A percentile compares a stretch with the other conserved stretches of the same genome.
Conservation (phyloP, 2,329 filamentous ascomycete species). For the Ascochyta fabae region DNA sequence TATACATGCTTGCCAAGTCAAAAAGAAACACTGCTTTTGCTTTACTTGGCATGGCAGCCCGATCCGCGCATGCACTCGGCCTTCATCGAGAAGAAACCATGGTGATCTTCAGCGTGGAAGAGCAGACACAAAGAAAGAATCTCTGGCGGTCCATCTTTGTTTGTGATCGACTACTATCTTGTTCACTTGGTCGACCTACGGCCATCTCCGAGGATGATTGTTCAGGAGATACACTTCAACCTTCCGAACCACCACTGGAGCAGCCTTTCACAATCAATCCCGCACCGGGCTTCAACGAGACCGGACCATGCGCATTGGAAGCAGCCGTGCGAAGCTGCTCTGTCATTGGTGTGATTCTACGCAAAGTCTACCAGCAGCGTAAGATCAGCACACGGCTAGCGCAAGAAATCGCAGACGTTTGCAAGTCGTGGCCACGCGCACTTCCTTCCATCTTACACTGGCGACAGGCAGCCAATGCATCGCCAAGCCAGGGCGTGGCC, state of each 20-base stretch:
- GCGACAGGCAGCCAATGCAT: conserved; percentile 55
- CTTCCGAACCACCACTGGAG: conserved; percentile 35
- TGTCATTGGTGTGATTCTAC: conserved; percentile 64
- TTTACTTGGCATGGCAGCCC: conserved; percentile 67
- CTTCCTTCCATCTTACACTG: conserved; percentile 59
- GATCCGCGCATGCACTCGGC: conserved; percentile 67
- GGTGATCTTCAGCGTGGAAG: conserved; percentile 57
- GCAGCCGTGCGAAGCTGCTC: conserved; percentile 64
- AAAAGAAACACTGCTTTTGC: conserved; percentile 69
- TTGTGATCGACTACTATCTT: conserved; percentile 68
- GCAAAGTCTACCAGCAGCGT: conserved; percentile 65
- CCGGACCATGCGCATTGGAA: conserved; percentile 56
- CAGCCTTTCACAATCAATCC: conserved; percentile 22
- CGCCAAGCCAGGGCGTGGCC: conserved; percentile 61
- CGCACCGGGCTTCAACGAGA: conserved; percentile 37
- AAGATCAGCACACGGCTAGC: conserved; percentile 65
- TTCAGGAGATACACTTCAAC: conserved; percentile 55
- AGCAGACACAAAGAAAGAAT: conserved; percentile 60
- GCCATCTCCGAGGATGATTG: conserved; percentile 69
- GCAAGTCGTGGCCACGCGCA: conserved; percentile 60
- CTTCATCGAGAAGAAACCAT: conserved; percentile 67
- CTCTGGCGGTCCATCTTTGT: conserved; percentile 71
- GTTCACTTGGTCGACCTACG: conserved; percentile 67
- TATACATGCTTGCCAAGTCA: conserved; percentile 68
- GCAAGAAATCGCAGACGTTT: conserved; percentile 62